phyloP scores from a whole-genome alignment of 139 green algal genomes.

The Mesotaenium endlicherianum region DNA sequence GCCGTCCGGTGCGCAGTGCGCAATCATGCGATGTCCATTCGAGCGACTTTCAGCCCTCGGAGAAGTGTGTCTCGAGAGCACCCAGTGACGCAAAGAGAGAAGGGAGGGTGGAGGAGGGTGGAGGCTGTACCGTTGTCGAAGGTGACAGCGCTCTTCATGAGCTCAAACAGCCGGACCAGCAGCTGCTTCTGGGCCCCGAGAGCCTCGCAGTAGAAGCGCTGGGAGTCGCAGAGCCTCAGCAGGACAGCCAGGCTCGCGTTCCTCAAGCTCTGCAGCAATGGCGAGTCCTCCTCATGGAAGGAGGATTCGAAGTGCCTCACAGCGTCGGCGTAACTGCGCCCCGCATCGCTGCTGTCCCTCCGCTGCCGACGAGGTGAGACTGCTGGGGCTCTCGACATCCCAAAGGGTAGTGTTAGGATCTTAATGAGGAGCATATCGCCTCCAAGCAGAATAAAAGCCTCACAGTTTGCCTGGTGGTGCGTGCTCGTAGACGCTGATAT shows the following conservation, averaged over 20 bases:
- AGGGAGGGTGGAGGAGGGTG: background rate
- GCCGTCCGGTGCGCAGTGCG: too few species aligned
- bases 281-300: background rate
- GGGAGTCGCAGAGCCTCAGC: slow-evolving; percentile 46
- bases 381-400: background rate
- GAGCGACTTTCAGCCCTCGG: too few species aligned
- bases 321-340: too few species aligned
- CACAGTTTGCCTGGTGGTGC: slow-evolving; percentile 22
- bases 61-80: too few species aligned
- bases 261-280: slow-evolving; percentile 15
- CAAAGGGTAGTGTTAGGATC: background rate
- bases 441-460: slow-evolving; percentile 40
- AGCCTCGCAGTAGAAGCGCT: slow-evolving; percentile 21
- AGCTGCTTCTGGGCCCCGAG: slow-evolving; percentile 34
- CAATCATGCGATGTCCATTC: too few species aligned
- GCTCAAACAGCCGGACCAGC: slow-evolving; percentile 37
- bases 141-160: slow-evolving; percentile 42
- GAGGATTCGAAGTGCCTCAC: too few species aligned
- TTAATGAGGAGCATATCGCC: slow-evolving; percentile 30
- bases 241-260: slow-evolving; percentile 46
- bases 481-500: slow-evolving; percentile 13
- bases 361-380: background rate
- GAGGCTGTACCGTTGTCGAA: slow-evolving; percentile 45
- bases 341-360: background rate
- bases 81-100: too few species aligned